Evolutionary conservation across 78 protist genomes (phyloP), one percentile per base, ranked within the genome.

Genomic region (Dictyostelium purpureum): DNA sequence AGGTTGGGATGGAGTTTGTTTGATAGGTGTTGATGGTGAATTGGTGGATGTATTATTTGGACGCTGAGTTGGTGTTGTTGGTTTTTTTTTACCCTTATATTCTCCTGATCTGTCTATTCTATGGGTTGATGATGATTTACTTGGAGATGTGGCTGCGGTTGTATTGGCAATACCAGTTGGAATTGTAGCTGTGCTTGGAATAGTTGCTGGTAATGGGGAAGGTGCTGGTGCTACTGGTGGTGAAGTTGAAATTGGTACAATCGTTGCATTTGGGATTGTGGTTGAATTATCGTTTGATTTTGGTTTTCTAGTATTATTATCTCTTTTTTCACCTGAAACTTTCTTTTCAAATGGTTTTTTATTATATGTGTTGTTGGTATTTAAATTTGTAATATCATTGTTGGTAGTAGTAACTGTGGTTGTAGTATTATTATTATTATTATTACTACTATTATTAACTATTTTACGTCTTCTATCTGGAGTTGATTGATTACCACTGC

Each of bases 391-490:
- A 63, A 16, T 24, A 16, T 31, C 11, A 63, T 63, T 63, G 26
- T 10, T 38, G 0, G 4, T 38, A 38, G 6, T 38, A 49, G 7
- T 49, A 14, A 49, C 7, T 14, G 7, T 49, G 7, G 54, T 49
- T 49, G 54, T 11, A 14, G 54, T 49, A 49, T 49, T 49, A 11
- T 49, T 49, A 67, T 37, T 67, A 38, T 38, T 66, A 66, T 38
- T 65, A 65, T 18, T 38, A 67, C 18, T 37, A 18, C 16, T 35
- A 3, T 24, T 38, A 38, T 67, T 67, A 16, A 35, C 28, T 40
- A n/a, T 18, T 67, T n/a, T 67, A 38, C 75, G 43, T 67, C 75
- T 67, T 67, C 75, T 67, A n/a, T 67, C 75, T 38, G 49, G 49
- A 3, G 43, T 21, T 18, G 7, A 37, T 18, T 43, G 28, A 24